These are phyloP conservation scores for Paralagenidium karlingii DNA, from an alignment of 352 stramenopile species.

Conservation along the genomic window DNA sequence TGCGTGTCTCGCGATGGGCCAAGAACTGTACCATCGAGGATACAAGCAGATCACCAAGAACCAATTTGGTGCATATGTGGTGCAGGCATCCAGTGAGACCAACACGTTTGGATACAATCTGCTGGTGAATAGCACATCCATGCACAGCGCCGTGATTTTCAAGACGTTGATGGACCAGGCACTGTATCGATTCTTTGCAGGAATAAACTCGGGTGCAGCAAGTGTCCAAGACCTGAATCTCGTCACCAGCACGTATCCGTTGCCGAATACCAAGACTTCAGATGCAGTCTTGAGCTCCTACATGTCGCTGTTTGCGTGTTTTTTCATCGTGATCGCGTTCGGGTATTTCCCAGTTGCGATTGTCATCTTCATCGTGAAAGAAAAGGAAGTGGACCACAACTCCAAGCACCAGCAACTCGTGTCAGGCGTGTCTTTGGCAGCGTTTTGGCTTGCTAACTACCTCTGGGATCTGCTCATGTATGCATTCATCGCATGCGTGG, in stretches of 20 bases:
- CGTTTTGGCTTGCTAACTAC: conserved; percentile 95
- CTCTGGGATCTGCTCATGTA: conserved; percentile 90
- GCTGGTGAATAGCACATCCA: conserved; percentile 45
- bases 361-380: conserved; percentile 93
- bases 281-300: conserved; percentile 35
- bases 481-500: conserved; percentile 44
- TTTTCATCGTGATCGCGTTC: conserved; percentile 86
- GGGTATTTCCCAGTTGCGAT: conserved; percentile 89
- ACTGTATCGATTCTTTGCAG: conserved; percentile 40
- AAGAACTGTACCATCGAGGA: conserved; percentile 21
- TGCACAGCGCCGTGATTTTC: conserved; percentile 36
- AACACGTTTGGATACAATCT: conserved; percentile 50
- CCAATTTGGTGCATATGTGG: conserved; percentile 36
- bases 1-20: conserved; percentile 18
- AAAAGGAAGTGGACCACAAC: conserved; percentile 84
- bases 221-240: conserved; percentile 30
- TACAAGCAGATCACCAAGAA: conserved; percentile 8
- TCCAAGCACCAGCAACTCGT: conserved; percentile 96
- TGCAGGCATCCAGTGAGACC: conserved; percentile 22
- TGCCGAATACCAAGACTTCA: conserved; percentile 26
- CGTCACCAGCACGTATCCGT: conserved; percentile 22
- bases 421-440: conserved; percentile 83
- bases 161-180: conserved; percentile 49
- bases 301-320: conserved; percentile 54
- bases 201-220: conserved; percentile 7